These are phyloP conservation scores for Collybiopsis confluens DNA, from an alignment of 768 basidiomycete genomes.

Conservation along the genomic window DNA sequence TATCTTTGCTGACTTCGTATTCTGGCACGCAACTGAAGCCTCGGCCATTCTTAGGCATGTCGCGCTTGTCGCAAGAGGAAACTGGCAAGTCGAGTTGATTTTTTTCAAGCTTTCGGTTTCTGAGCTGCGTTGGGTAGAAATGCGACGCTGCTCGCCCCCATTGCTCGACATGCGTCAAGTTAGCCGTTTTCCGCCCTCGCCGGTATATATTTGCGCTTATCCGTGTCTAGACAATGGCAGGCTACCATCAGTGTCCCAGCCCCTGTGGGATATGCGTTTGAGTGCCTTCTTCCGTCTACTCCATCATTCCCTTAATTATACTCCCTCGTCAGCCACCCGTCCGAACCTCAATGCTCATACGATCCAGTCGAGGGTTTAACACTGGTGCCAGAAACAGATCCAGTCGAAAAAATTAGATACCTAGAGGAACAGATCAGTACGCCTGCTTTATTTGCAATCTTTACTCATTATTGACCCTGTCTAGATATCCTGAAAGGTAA, in stretches of 20 bases:
- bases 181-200: constrained; percentile 18
- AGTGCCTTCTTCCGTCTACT: constrained; percentile 3
- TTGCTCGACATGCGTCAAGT: constrained; percentile 83
- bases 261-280: constrained; percentile 81
- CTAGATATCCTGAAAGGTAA: constrained; percentile 61
- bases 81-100: constrained; percentile 48
- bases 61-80: constrained; percentile 81
- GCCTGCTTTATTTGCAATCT: constrained; percentile 18
- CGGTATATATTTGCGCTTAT: neutral
- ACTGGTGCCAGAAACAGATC: constrained; percentile 73
- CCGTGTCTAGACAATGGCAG: constrained; percentile 64
- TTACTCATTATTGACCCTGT: neutral
- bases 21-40: neutral
- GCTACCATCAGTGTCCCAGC: constrained; percentile 79
- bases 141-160: constrained; percentile 85
- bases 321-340: constrained; percentile 58
- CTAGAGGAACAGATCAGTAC: constrained; percentile 76
- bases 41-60: constrained; percentile 52
- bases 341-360: constrained; percentile 80
- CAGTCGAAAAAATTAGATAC: constrained; percentile 71
- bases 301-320: neutral
- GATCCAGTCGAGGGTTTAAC: constrained; percentile 82
- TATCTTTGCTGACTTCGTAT: neutral
- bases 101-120: neutral
- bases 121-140: constrained; percentile 47